Percentiles rank a stretch among this genome's conserved stretches.
Conservation (phyloP, 805 yeast genomes). For the Zygosaccharomyces pseudorouxii region DNA sequence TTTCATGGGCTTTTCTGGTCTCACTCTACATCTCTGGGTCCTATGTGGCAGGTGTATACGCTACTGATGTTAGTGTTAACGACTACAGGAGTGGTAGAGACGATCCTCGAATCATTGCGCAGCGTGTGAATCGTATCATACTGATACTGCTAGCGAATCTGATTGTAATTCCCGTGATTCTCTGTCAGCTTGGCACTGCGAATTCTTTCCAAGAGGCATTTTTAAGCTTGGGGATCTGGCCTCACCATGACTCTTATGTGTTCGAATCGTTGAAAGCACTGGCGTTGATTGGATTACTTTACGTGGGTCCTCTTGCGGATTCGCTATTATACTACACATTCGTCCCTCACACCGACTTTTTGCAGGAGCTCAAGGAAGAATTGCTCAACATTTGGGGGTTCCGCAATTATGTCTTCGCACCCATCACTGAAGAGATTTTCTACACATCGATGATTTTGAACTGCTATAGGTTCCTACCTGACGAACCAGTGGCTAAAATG, state of each 20-base stretch:
- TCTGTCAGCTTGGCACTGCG: neutral
- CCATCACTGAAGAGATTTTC: conserved; percentile 33
- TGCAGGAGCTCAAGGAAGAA: conserved; percentile 17
- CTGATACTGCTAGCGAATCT: conserved; percentile 17
- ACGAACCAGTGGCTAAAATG: conserved; percentile 5
- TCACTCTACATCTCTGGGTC: conserved; percentile 26
- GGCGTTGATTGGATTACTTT: conserved; percentile 19
- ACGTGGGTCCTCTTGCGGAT: conserved; percentile 28
- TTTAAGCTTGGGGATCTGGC: conserved; percentile 24
- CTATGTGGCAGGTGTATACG: conserved; percentile 27
- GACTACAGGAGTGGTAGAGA: conserved; percentile 28
- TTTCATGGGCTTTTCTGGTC: conserved; percentile 8
- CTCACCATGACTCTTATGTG: conserved; percentile 17
- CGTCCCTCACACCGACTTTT: conserved; percentile 12
- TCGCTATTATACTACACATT: conserved; percentile 18
- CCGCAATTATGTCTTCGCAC: conserved; percentile 34
- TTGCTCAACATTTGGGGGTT: conserved; percentile 30
- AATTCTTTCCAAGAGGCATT: conserved; percentile 14
- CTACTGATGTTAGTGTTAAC: conserved; percentile 16
- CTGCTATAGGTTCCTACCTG: conserved; percentile 16
- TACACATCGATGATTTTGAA: conserved; percentile 32
- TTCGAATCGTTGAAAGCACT: conserved; percentile 14
- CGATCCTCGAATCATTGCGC: conserved; percentile 28
- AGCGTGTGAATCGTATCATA: conserved; percentile 24
- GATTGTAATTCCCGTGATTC: conserved; percentile 20